These are phyloP conservation scores for Geotrichum histeridarum DNA, from an alignment of 1,139 yeast species.

Conservation along the genomic window DNA sequence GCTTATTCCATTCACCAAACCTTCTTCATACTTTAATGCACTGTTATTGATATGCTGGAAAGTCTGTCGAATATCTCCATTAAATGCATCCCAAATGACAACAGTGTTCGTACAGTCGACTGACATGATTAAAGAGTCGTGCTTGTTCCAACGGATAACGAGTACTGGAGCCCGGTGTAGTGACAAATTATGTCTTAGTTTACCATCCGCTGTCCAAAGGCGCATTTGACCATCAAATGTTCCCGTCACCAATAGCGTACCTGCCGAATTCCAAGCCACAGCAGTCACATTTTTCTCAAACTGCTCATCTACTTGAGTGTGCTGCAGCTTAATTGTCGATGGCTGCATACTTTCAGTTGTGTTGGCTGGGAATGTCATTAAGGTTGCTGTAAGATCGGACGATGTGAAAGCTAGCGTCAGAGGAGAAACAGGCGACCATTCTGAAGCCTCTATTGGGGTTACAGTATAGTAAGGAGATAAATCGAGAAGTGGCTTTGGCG, in stretches of 20 bases:
- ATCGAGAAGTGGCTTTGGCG: constrained; percentile 14
- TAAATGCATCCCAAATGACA: constrained; percentile 51
- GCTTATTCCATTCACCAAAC: constrained; percentile 7
- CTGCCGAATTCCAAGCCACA: constrained; percentile 32
- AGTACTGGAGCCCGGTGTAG: constrained; percentile 53
- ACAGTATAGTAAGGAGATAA: constrained; percentile 17
- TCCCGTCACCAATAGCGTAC: constrained; percentile 33
- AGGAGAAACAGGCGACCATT: constrained; percentile 26
- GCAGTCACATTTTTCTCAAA: constrained; percentile 32
- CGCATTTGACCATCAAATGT: constrained; percentile 34
- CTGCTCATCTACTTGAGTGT: constrained; percentile 15
- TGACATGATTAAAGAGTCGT: constrained; percentile 41
- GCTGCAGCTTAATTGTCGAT: constrained; percentile 7
- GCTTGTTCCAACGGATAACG: constrained; percentile 48
- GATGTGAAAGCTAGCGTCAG: constrained; percentile 24
- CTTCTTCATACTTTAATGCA: constrained; percentile 9
- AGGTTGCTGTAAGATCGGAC: constrained; percentile 14
- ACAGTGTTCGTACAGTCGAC: constrained; percentile 42
- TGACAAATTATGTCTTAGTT: constrained; percentile 53
- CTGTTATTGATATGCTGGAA: constrained; percentile 20
- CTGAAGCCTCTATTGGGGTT: constrained; percentile 24
- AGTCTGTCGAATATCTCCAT: constrained; percentile 43
- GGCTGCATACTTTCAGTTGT: constrained; percentile 6
- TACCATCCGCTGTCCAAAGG: constrained; percentile 35
- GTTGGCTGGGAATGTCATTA: constrained; percentile 13